phyloP scores from a whole-genome alignment of 768 basidiomycete species.

The Leccinum rimulosum region DNA sequence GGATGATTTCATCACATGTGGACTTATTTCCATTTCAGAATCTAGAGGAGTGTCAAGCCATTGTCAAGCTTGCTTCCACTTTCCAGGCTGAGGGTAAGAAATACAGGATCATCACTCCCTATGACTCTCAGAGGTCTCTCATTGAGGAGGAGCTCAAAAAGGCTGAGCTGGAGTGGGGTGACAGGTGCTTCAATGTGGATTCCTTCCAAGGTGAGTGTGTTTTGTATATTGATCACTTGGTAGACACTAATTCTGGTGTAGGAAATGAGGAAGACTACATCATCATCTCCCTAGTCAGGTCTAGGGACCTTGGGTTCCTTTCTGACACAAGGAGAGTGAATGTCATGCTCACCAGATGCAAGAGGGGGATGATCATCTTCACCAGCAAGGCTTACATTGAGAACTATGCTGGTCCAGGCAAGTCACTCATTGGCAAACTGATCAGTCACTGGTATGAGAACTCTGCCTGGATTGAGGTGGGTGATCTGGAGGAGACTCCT shows the following conservation, averaged over 20 bases:
- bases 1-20: not conserved
- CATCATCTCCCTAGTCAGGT: constrained; percentile 68
- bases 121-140: constrained; percentile 64
- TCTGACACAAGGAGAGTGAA: constrained; percentile 65
- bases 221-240: not conserved
- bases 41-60: constrained; percentile 49
- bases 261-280: constrained; percentile 84
- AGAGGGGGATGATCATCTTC: constrained; percentile 73
- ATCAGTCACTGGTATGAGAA: constrained; percentile 30
- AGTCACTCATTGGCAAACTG: constrained; percentile 44
- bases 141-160: constrained; percentile 57
- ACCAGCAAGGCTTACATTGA: constrained; percentile 59
- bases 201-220: constrained; percentile 67
- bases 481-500: constrained; percentile 24
- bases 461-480: constrained; percentile 35
- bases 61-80: constrained; percentile 54
- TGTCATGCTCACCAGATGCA: constrained; percentile 86
- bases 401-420: constrained; percentile 47
- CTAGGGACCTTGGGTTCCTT: constrained; percentile 66
- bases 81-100: constrained; percentile 48
- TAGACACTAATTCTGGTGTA: constrained; percentile 26
- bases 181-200: constrained; percentile 77
- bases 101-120: constrained; percentile 76
- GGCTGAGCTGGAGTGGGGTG: constrained; percentile 52
- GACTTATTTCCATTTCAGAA: constrained; percentile 45